Evolutionary conservation across 2,329 filamentous ascomycete genomes (phyloP), one percentile per base, ranked within the genome.

Genomic region (Byssothecium circinans): DNA sequence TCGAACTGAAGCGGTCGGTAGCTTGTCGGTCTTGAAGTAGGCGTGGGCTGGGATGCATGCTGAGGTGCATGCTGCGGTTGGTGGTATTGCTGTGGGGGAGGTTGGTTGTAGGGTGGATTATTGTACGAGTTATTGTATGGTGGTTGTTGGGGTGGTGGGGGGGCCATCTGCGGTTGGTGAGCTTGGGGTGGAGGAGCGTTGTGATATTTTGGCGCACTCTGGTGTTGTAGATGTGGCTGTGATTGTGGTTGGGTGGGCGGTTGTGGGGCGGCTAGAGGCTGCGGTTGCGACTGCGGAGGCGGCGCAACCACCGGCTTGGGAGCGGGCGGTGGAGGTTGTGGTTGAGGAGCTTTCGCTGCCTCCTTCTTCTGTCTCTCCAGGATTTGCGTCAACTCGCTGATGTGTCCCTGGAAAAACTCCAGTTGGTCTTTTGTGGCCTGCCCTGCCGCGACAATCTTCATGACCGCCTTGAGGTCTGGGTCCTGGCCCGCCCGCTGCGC

Each of bases 391-490:
- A 94, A 80, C 64, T 90, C 84, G 60, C 91, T 87, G 52, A 94
- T 94, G 34, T 94, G 88, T 40, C 79, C 80, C 65, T 94, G 89
- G 58, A 94, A 94, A 52, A 85, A 82, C 38, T 83, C 83, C 11
- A 94, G 73, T 65, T 94, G 87, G 12, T 84, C 81, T 30, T 83
- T 80, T 11, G 81, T 83, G 0, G 89, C 89, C 56, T 86, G 81
- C 1, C 88, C 88, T 22, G 85, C 84, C 0, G 89, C 89, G 0
- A 94, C 89, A 43, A 88, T 83, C 67, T 89, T 89, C 89, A 94
- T 94, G 0, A 94, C 75, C 29, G 87, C 84, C 47, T 90, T 85
- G 8, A 94, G 75, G 45, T 86, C 79, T 0, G 84, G 80, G 63
- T 94, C 87, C 20, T 82, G 83, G 0, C 86, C 87, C 6, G 89